Evolutionary conservation across 306 rosid genomes (phyloP).

Genomic region (Luffa aegyptiaca): DNA sequence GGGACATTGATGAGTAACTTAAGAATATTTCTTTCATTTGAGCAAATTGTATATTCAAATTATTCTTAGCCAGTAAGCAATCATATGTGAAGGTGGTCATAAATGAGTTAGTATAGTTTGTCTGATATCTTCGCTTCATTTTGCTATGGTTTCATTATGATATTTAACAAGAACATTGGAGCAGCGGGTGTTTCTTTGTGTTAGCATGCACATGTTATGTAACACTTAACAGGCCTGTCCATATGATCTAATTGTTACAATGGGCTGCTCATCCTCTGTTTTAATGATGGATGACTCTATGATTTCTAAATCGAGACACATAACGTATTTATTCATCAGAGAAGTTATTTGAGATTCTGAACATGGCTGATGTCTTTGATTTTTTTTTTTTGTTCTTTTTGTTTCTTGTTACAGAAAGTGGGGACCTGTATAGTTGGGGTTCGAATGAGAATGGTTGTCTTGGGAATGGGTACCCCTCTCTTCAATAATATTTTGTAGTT

Average conservation of each 20-base stretch:
- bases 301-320: background rate
- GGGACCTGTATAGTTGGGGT: conserved; percentile 92
- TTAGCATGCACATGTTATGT: background rate
- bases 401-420: conserved; percentile 35
- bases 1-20: background rate
- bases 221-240: background rate
- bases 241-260: background rate
- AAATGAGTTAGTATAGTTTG: background rate
- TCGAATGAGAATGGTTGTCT: conserved; percentile 98
- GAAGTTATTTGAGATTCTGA: background rate
- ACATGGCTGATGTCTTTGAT: background rate
- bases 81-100: background rate
- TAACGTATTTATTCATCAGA: background rate
- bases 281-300: background rate
- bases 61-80: background rate
- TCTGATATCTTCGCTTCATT: background rate
- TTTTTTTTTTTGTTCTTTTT: background rate
- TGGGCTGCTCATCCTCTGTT: background rate
- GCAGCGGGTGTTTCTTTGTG: background rate
- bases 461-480: conserved; percentile 63
- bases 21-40: background rate
- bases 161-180: background rate
- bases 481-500: conserved; percentile 6
- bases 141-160: background rate
- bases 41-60: background rate